A percentile compares a stretch with the other conserved stretches of the same genome.
Evolutionary conservation across 306 rosid genomes (phyloP).

Genomic region (Cicer cuneatum): DNA sequence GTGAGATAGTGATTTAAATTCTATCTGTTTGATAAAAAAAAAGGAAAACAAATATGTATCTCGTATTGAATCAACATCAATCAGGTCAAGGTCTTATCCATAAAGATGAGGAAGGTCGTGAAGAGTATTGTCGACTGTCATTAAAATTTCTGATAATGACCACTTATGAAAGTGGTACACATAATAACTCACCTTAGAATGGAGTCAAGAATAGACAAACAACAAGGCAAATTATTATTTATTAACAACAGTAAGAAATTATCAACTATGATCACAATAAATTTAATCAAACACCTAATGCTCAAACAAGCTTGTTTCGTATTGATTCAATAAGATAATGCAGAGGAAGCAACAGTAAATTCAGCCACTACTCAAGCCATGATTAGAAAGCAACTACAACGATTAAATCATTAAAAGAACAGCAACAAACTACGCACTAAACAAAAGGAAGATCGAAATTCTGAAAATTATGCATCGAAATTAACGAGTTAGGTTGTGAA

Average conservation of each 20-base stretch:
- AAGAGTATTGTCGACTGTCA: no score
- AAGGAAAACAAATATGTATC: no score
- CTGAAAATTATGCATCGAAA: slow-evolving; percentile 2
- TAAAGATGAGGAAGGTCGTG: no score
- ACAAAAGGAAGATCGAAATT: background rate
- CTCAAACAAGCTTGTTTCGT: slow-evolving; percentile 15
- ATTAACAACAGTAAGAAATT: slow-evolving; percentile 4
- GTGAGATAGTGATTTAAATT: no score
- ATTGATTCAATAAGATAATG: slow-evolving; percentile 25
- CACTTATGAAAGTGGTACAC: no score
- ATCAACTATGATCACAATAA: slow-evolving; percentile 13
- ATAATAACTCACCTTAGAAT: background rate
- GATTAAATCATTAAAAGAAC: background rate
- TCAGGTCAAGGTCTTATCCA: no score
- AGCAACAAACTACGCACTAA: background rate
- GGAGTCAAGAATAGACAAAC: slow-evolving; percentile 11
- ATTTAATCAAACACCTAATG: slow-evolving; percentile 17
- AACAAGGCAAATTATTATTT: background rate
- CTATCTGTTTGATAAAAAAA: no score
- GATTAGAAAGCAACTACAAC: background rate
- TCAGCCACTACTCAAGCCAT: slow-evolving; percentile 18
- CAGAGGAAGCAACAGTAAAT: slow-evolving; percentile 17
- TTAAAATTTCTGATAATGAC: no score
- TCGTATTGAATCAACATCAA: no score
- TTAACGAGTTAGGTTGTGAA: slow-evolving; percentile 5